Base-by-base conservation (phyloP, 1,284 basidiomycete genomes). In the Puccinia polysora region DNA sequence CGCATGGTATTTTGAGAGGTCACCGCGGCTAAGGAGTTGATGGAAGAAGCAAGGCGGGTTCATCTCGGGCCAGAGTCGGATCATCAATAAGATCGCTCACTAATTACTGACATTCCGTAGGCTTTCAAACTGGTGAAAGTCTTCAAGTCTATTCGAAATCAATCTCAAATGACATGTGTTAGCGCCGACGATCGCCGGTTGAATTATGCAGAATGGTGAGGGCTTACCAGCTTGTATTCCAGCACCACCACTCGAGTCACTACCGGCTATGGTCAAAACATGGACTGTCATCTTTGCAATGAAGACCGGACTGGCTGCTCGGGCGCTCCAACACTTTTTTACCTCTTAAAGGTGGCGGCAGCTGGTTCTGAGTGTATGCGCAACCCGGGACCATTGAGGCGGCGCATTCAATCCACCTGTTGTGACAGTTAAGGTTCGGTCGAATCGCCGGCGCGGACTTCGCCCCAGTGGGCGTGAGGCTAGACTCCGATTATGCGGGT, bases 1-100 rank as follows among this genome's bases (percentile, higher is more conserved):
- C 91, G 92, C 0, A 81, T 83, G 0, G 93, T 96, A 79, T 96
- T 96, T 79, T 97, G 94, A 0, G 93, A 90, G 0, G 91, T 94
- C 56, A 97, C 80, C 0, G 91, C 92, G 0, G 94, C 68, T 71
- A 56, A 7, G 2, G 5, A 28, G 15, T 10, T 12, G 25, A 36
- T n/a, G n/a, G 6, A 59, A n/a, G 7, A n/a, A 38, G 15, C 20
- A 5, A 28, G 30, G 12, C 30, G 28, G 28, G n/a, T n/a, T n/a
- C n/a, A n/a, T n/a, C n/a, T 32, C 25, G 52, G 25, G 25, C 4
- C 10, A 4, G 23, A 55, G 30, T 8, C 18, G 20, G 12, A 14
- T 8, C 23, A 12, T 14, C 2, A 49, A 15, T 15, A 15, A 23
- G 40, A 30, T 15, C 1, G 52, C 67, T 62, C 14, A 70, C 68